Conservation (phyloP, 306 rosid genomes). For the Sophora flavescens region DNA sequence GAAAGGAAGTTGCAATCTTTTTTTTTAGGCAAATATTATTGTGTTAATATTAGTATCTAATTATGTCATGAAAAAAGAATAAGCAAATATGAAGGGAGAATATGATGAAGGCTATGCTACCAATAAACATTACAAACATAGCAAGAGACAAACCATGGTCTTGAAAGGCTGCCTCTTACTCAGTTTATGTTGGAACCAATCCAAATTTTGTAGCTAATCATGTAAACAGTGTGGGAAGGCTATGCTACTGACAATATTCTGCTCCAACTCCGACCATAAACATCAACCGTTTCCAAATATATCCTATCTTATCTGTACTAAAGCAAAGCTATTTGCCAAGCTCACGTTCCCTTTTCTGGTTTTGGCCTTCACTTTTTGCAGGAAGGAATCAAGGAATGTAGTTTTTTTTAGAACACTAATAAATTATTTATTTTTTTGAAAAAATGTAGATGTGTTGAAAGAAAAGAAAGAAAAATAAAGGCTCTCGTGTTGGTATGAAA, state of each 20-base stretch:
- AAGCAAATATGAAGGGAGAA: background rate
- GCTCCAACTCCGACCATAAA: conserved; percentile 3
- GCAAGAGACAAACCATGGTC: conserved; percentile 37
- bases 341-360: background rate
- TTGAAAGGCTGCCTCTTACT: background rate
- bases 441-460: background rate
- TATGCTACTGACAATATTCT: conserved; percentile 27
- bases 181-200: conserved; percentile 41
- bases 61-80: background rate
- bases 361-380: background rate
- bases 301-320: background rate
- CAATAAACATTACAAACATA: conserved; percentile 25
- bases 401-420: background rate
- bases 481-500: background rate
- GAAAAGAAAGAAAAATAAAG: background rate
- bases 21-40: too few relatives aligned
- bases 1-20: too few relatives aligned
- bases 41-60: too few relatives aligned
- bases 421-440: background rate
- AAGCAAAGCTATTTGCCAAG: background rate
- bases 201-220: conserved; percentile 38
- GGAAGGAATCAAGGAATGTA: background rate
- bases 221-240: conserved; percentile 26
- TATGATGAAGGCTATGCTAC: background rate
- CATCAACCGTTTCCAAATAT: too few relatives aligned